Base-by-base conservation (phyloP, 1,284 basidiomycete species). In the Mycosarcoma mackinlayi region DNA sequence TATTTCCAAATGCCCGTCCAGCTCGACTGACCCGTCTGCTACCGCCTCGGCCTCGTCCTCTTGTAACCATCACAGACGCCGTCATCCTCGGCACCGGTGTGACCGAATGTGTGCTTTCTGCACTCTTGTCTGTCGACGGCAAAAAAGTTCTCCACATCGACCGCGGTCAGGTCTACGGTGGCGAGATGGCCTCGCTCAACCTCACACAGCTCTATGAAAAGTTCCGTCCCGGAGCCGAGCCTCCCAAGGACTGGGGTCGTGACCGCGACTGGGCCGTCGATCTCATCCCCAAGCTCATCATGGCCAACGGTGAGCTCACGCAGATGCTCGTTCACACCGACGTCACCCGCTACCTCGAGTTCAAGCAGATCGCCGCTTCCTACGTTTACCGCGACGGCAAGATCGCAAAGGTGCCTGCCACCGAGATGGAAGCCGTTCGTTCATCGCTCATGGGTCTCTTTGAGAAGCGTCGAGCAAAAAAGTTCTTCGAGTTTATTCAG, bases 141-240 rank as follows among this genome's bases (percentile, higher is more conserved):
- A 97, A 98, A 88, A 99, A 98, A 87, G 96, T 99, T 74, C 89
- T 99, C 39, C 96, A 99, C 85, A 98, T 99, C 89, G 96, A 99
- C 86, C 79, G 95, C 74, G 98, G 98, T 83, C 93, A 98, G 85
- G 98, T 98, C 86, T 99, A 99, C 76, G 96, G 96, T 59, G 96
- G 92, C 63, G 96, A 98, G 83, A 93, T 93, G 82, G 96, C 96
- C 51, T 94, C 92, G 85, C 86, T 98, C 84, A 98, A 98, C 86
- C 86, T 99, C 75, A 96, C 94, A 18, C 95, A 98, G 89, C 89
- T 98, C 69, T 98, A 95, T 85, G 91, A 93, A 85, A 92, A 98
- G 85, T 99, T 98, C 88, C 89, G 92, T 47, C 79, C 81, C 3
- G 81, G 81, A 33, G 59, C 74, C 51, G 79, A 81, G 59, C 77